phyloP scores from a whole-genome alignment of 2,329 filamentous ascomycete species.

The Fusarium cicatricum region DNA sequence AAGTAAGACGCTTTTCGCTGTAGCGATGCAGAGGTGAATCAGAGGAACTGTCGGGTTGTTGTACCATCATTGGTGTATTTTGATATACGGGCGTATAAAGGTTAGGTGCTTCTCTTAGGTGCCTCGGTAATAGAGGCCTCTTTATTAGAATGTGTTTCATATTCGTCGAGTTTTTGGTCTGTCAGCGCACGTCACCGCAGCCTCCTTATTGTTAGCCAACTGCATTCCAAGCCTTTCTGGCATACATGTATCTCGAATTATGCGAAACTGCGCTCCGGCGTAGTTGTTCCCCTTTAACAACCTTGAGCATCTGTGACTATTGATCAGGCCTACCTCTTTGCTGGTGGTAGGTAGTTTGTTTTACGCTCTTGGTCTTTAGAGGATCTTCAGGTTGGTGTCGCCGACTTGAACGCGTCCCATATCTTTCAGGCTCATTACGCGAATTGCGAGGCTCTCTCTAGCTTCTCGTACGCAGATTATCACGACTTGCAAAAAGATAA shows the following conservation, averaged over 20 bases:
- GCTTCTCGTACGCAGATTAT: no score
- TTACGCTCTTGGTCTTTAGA: no score
- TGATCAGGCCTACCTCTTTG: no score
- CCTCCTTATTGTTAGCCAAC: no score
- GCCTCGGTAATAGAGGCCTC: slow-evolving; percentile 38
- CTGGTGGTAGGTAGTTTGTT: no score
- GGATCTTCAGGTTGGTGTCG: no score
- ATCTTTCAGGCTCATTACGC: no score
- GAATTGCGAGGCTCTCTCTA: no score
- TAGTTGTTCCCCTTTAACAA: no score
- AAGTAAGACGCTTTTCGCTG: slow-evolving; percentile 55
- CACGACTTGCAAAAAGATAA: background rate
- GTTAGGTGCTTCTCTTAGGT: slow-evolving; percentile 43
- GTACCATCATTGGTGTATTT: slow-evolving; percentile 44
- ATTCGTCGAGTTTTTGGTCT: slow-evolving; percentile 11
- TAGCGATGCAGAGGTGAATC: slow-evolving; percentile 1
- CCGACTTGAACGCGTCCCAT: no score
- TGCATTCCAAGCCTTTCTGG: background rate
- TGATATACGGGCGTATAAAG: slow-evolving; percentile 44
- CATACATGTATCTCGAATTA: background rate
- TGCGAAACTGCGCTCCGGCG: no score
- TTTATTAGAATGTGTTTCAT: slow-evolving; percentile 41
- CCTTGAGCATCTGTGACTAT: no score
- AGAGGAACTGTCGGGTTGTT: slow-evolving; percentile 28
- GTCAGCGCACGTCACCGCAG: slow-evolving; percentile 7